Evolutionary conservation across 805 yeast species (phyloP).

Genomic region (Saccharomyces mikatae): DNA sequence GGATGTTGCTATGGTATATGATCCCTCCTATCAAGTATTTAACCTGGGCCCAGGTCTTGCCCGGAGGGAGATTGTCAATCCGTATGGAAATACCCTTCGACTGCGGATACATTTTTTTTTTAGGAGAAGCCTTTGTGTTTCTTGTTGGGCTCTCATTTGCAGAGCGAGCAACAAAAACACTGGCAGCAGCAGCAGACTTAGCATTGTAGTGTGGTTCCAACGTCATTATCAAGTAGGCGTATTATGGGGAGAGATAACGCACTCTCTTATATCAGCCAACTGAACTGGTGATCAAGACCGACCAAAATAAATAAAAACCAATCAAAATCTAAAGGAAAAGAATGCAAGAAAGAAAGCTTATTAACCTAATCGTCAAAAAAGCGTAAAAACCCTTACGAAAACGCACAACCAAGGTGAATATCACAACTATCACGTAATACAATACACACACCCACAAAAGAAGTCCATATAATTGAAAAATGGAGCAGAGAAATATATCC

Average conservation of each 20-base stretch:
- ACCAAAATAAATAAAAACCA: not conserved
- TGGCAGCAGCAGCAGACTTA: not conserved
- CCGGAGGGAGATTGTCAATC: conserved; percentile 30
- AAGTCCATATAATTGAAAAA: not conserved
- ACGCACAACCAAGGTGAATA: not conserved
- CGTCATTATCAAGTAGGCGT: not conserved
- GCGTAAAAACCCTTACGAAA: not conserved
- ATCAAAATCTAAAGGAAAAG: not conserved
- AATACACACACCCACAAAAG: not conserved
- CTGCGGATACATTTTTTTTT: not conserved
- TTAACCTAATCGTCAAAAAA: not conserved
- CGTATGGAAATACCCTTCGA: conserved; percentile 9
- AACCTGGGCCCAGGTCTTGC: conserved; percentile 29
- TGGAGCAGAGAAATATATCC: not conserved
- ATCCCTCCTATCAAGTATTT: conserved; percentile 29
- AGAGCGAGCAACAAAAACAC: not conserved
- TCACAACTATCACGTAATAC: not conserved
- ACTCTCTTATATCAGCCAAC: not conserved
- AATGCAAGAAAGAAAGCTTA: not conserved
- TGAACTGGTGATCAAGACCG: not conserved
- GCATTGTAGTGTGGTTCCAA: not conserved
- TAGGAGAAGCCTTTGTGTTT: not conserved
- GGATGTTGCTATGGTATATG: conserved; percentile 24
- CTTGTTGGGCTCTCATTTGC: not conserved
- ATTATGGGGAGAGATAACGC: not conserved